phyloP scores from a whole-genome alignment of 2,329 filamentous ascomycete species.

The Beauveria australis region DNA sequence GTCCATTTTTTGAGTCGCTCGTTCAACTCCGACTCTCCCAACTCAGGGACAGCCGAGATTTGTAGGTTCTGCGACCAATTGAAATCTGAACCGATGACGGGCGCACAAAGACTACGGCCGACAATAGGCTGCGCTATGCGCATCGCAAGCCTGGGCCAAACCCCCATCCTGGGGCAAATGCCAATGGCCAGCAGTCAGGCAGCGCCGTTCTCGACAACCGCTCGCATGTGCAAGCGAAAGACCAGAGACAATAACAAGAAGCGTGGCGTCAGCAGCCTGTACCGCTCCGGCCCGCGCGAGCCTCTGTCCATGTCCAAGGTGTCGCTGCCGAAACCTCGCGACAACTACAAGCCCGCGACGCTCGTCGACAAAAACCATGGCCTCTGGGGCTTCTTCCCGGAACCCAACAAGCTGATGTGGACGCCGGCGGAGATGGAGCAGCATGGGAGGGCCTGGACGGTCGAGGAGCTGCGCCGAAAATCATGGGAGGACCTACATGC shows the following conservation, averaged over 20 bases:
- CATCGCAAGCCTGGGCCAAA: neutral
- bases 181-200: neutral
- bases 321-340: constrained; percentile 62
- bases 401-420: constrained; percentile 57
- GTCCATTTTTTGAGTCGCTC: constrained; percentile 7
- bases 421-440: constrained; percentile 62
- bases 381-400: constrained; percentile 85
- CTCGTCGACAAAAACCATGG: constrained; percentile 68
- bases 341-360: constrained; percentile 50
- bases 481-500: constrained; percentile 89
- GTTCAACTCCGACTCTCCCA: neutral
- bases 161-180: neutral
- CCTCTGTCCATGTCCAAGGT: constrained; percentile 66
- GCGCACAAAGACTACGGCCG: constrained; percentile 4
- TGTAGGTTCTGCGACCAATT: neutral
- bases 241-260: constrained; percentile 68
- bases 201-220: constrained; percentile 46
- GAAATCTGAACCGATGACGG: constrained; percentile 5
- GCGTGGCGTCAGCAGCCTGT: constrained; percentile 75
- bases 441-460: constrained; percentile 76
- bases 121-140: constrained; percentile 5
- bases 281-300: constrained; percentile 66
- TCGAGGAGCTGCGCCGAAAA: constrained; percentile 78
- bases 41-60: neutral
- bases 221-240: constrained; percentile 39